Base-by-base conservation (phyloP, 1,139 yeast genomes). In the Geotrichum bryndzae region DNA sequence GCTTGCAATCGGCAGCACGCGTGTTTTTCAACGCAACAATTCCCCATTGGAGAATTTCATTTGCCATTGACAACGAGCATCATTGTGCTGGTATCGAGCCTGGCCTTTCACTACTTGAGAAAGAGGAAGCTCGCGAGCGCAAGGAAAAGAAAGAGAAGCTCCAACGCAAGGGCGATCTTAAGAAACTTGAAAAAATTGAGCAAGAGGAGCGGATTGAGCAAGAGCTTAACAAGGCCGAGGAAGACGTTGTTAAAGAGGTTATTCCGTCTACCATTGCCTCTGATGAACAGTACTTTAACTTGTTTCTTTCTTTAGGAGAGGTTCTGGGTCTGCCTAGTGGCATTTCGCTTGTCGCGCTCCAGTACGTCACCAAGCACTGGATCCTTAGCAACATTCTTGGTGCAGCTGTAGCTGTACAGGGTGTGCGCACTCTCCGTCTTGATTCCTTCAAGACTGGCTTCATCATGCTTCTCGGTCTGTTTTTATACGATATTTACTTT, bases 401-500 rank as follows among this genome's bases (percentile, higher is more conserved):
- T 2, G 59, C 56, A 6, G 23, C 62, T 13, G 61, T 65, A 2
- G 66, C 68, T 48, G 57, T 66, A 11, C 63, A 61, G 31, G 66
- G 67, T 4, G 56, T 63, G 31, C 57, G 59, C 33, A 29, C 57
- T 11, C 74, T 80, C 51, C 68, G 72, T 51, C 66, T 69, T 35
- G 73, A 79, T 10, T 76, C 74, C 23, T 81, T 85, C 69, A 77
- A 74, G 60, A 73, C 80, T 2, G 85, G 83, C 1, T 68, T 76
- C 25, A 67, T 82, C 15, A 69, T 85, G 54, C 73, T 87, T 31
- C 62, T 69, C 1, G 82, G 82, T 0, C 77, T 86, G 55, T 85
- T 86, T 68, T 64, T 82, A 51, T 87, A 86, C 71, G 91, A 87
- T 69, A 79, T 85, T 52, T 84, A 80, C 69, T 87, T 87, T 74